These are phyloP conservation scores for Citrus glauca DNA, from an alignment of 345 rosid species.

Conservation along the genomic window DNA sequence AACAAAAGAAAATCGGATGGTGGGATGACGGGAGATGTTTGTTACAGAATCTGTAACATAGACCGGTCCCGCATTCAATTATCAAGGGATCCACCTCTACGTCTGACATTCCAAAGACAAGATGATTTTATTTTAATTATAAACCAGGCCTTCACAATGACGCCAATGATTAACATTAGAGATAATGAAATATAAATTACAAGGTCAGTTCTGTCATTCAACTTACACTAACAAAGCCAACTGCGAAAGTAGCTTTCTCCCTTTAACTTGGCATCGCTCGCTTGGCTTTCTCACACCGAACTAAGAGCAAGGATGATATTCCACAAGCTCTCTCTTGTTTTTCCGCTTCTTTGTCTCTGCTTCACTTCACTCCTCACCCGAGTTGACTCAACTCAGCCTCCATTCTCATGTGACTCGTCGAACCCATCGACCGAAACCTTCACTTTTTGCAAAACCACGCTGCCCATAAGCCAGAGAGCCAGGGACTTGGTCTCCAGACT, in stretches of 20 bases:
- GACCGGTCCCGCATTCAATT: no score
- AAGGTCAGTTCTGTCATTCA: conserved; percentile 7
- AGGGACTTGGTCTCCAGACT: conserved; percentile 68
- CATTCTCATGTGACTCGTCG: conserved; percentile 53
- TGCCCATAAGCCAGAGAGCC: conserved; percentile 53
- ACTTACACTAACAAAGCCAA: not conserved
- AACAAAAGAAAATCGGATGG: no score
- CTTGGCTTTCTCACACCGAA: not conserved
- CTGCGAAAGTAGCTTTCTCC: not conserved
- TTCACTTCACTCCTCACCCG: not conserved
- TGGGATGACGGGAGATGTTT: no score
- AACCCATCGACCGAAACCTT: conserved; percentile 43
- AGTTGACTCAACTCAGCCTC: conserved; percentile 39
- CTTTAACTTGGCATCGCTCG: not conserved
- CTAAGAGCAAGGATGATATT: not conserved
- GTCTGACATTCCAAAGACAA: no score
- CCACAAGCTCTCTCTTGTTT: not conserved
- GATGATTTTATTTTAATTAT: no score
- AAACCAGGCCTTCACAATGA: no score
- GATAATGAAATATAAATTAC: not conserved
- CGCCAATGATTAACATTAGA: no score
- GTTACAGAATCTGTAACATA: no score
- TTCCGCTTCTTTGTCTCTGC: not conserved
- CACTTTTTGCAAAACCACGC: conserved; percentile 52
- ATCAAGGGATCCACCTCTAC: not conserved